phyloP scores from a whole-genome alignment of 2,329 filamentous ascomycete genomes.

The Diaporthe nobilis region DNA sequence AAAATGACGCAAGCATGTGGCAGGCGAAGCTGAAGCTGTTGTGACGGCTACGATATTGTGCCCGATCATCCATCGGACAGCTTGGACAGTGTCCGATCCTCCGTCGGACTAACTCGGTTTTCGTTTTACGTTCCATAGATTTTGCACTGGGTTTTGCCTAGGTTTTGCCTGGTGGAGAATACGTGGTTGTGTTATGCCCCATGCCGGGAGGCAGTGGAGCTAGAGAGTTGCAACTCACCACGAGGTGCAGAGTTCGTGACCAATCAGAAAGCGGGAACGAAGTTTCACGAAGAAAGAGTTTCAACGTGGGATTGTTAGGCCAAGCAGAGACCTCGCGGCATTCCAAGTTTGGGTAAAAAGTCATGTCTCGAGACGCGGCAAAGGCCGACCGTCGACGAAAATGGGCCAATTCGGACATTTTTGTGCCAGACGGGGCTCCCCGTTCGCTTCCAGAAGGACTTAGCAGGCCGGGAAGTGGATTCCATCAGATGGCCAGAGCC shows the following conservation, averaged over 20 bases:
- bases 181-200: neutral
- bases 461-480: neutral
- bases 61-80: neutral
- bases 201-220: neutral
- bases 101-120: neutral
- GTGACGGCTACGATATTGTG: neutral
- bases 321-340: neutral
- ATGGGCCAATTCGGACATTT: neutral
- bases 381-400: neutral
- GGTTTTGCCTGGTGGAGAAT: neutral
- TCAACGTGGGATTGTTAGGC: no score
- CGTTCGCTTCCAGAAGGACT: neutral
- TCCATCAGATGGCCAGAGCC: neutral
- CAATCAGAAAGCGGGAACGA: neutral
- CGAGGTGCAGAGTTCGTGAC: neutral
- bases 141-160: neutral
- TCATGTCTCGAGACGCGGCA: neutral
- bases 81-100: neutral
- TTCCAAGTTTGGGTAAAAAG: neutral
- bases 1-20: neutral
- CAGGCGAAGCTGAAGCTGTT: neutral
- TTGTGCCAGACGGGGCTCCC: neutral
- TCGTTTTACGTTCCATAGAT: neutral
- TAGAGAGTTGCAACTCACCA: neutral
- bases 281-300: neutral